A percentile compares a stretch with the other conserved stretches of the same genome.
Conservation (phyloP, 2,329 filamentous ascomycete species). For the Phialophora verrucosa region DNA sequence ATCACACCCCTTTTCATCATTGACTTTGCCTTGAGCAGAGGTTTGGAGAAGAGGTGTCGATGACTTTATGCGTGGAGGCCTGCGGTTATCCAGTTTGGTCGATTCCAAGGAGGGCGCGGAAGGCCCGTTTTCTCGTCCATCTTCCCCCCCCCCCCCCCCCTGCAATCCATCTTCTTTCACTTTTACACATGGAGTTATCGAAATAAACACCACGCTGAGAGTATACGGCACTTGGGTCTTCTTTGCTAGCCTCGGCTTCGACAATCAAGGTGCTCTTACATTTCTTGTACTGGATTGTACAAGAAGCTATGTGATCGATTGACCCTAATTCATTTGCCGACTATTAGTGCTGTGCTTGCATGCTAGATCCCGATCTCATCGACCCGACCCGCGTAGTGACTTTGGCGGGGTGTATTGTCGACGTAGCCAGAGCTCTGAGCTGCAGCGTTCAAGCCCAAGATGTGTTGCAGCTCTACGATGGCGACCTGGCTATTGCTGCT, state of each 20-base stretch:
- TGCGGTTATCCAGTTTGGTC: not conserved
- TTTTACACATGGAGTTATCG: too few relatives aligned
- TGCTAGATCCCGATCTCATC: too few relatives aligned
- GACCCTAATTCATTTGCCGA: too few relatives aligned
- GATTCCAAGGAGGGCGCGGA: not conserved
- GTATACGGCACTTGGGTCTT: too few relatives aligned
- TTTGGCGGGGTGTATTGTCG: not conserved
- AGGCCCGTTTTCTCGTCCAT: too few relatives aligned
- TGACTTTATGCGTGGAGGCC: not conserved
- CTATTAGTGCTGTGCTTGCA: too few relatives aligned
- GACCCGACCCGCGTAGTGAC: not conserved
- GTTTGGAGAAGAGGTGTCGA: constrained; percentile 50
- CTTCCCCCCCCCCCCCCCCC: too few relatives aligned
- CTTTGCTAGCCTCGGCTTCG: too few relatives aligned
- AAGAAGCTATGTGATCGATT: not conserved
- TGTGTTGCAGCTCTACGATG: not conserved
- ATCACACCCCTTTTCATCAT: constrained; percentile 66
- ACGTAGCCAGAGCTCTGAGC: not conserved
- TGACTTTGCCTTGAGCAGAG: constrained; percentile 45
- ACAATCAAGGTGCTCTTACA: not conserved
- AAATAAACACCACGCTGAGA: too few relatives aligned
- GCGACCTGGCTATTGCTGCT: not conserved
- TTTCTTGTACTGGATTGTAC: not conserved
- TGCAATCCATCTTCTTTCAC: too few relatives aligned
- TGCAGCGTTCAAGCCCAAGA: not conserved